These are phyloP conservation scores for Penicillium sp. DNA, from an alignment of 2,329 filamentous ascomycete species.

Conservation along the genomic window DNA sequence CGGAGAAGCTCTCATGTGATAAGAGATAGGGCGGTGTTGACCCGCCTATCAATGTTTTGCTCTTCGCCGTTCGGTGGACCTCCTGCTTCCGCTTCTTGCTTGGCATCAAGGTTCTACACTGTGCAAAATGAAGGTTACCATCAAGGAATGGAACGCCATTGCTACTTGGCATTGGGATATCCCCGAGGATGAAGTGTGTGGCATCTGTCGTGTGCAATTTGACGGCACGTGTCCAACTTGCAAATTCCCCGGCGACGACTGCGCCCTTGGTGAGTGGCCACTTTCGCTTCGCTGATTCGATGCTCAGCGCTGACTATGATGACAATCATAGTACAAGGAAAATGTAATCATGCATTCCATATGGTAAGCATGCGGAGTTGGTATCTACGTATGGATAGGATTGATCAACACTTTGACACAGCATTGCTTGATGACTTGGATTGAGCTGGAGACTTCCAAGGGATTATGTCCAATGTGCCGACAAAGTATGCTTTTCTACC, in stretches of 20 bases:
- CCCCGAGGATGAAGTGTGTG: slow-evolving; percentile 94
- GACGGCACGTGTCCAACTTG: slow-evolving; percentile 97
- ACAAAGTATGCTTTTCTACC: slow-evolving; percentile 61
- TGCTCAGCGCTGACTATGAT: slow-evolving; percentile 10
- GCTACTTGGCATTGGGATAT: slow-evolving; percentile 98
- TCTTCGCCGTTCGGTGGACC: slow-evolving; percentile 11
- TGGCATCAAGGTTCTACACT: not conserved
- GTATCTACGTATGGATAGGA: slow-evolving; percentile 5
- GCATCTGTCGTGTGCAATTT: slow-evolving; percentile 96
- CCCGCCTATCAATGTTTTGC: slow-evolving; percentile 14
- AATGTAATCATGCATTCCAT: slow-evolving; percentile 96
- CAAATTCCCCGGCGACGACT: slow-evolving; percentile 96
- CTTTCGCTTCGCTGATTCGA: not conserved
- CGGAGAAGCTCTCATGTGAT: slow-evolving; percentile 24
- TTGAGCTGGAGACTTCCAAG: slow-evolving; percentile 88
- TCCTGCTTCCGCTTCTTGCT: not conserved
- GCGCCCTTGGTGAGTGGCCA: slow-evolving; percentile 70
- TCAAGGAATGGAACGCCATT: slow-evolving; percentile 88
- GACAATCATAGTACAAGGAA: slow-evolving; percentile 69
- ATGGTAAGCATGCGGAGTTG: slow-evolving; percentile 59
- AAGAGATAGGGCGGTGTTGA: not conserved
- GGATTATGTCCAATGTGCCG: slow-evolving; percentile 98
- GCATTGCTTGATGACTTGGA: slow-evolving; percentile 88
- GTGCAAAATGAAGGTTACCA: slow-evolving; percentile 81
- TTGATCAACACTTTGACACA: slow-evolving; percentile 37